Base-by-base conservation (phyloP, 768 basidiomycete genomes). In the Trametes punicea region DNA sequence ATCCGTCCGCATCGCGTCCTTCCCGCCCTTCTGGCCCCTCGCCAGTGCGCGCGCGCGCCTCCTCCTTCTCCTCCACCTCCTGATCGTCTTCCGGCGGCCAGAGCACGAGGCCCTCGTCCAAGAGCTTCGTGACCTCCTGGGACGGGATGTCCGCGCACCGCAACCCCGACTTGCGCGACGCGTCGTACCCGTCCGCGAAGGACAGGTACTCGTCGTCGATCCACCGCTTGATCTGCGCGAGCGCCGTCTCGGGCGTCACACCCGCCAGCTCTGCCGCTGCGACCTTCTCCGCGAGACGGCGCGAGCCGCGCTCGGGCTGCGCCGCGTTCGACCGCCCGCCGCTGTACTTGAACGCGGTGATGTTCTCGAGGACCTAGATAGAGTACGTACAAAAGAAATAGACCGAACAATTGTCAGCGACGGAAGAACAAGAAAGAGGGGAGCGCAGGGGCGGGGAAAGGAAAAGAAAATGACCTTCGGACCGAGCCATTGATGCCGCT, bases 91-190 rank as follows among this genome's bases (percentile, higher is more conserved):
- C 53, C 33, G 54, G 21, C 21, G 57, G 51, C 47, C 48, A 64
- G 10, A 87, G 68, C 21, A 77, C 74, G 55, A 87, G 59, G 8
- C 83, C 84, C 6, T 73, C 66, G 41, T 73, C 69, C 25, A 77
- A 70, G 65, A 79, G 67, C 48, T 74, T 66, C 38, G 84, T 81
- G 26, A 83, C 72, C 54, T 73, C 64, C 2, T 53, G 70, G 27
- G 83, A 82, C 55, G 76, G 67, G 11, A 87, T 69, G 65, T 82
- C 75, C 21, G 73, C 74, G 55, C 81, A 63, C 31, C 70, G 70
- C 25, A 70, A 66, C 20, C 75, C 62, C 60, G 73, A 74, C 27
- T 73, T 72, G 9, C 75, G 74, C 44, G 45, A n/a, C 16, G 49
- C 57, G 49, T 55, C 45, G 58, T 58, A 50, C 40, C 51, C 57